Base-by-base conservation (phyloP, 2,329 filamentous ascomycete genomes). In the Beauveria scarabaeidicola region DNA sequence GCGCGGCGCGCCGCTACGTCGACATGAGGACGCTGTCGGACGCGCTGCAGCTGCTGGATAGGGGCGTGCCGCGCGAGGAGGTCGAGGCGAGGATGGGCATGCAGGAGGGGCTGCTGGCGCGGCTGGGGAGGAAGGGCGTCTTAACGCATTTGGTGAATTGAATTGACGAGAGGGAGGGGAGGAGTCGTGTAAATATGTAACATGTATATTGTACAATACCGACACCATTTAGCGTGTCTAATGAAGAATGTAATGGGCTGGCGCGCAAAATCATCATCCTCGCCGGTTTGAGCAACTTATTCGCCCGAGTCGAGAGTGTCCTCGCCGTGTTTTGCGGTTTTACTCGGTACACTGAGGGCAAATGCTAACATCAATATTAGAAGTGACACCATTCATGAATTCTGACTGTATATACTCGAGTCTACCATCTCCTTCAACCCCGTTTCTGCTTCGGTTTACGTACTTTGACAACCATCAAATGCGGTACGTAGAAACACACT, bases 81-180 rank as follows among this genome's bases (percentile, higher is more conserved):
- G 80, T 84, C 44, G 81, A 84, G 71, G 63, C 66, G 51, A 70
- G 69, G 47, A 66, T 84, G 29, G 66, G 74, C 46, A 70, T 84
- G 23, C 75, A 74, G 64, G 66, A 65, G 1, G 80, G 80, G 0
- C 67, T 81, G 1, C 70, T 83, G 47, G 68, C 64, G 23, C 75
- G 70, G 61, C 65, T 84, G 21, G 81, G 81, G 0, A 71, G 69
- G 0, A 19, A 52, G 59, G 59, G 59, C 10, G 40, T 61, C 11
- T 21, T 61, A 53, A 61, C 59, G 29, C 59, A 58, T 9, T 19
- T 61, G 47, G 27, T 15, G 29, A 61, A 32, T 58, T 60, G 29
- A 61, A 32, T 58, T 60, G 29, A 44, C 1, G 40, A 38, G 25
- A 17, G 25, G 6, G 41, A 23, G 19, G 17, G 51, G 17, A n/a